phyloP scores from a whole-genome alignment of 495 filamentous ascomycete species.

The Umbilicaria muhlenbergii region DNA sequence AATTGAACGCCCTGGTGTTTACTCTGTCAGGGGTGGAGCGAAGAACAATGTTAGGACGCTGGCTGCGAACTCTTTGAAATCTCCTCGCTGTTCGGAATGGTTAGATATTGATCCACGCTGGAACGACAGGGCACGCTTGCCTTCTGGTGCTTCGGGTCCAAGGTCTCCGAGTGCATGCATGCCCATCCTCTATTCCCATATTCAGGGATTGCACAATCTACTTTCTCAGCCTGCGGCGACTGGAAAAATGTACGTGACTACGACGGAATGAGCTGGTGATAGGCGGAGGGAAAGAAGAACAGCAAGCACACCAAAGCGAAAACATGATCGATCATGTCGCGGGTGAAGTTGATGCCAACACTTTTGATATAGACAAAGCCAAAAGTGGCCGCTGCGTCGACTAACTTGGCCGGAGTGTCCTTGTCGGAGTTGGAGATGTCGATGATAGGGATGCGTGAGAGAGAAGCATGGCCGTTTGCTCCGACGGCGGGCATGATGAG shows the following conservation, averaged over 20 bases:
- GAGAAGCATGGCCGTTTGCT: too few species aligned
- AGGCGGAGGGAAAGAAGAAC: background rate
- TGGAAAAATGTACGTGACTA: constrained; percentile 70
- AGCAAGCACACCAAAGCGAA: constrained; percentile 51
- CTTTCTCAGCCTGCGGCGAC: constrained; percentile 55
- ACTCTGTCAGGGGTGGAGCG: constrained; percentile 1
- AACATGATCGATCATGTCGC: constrained; percentile 47
- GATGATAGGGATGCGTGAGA: constrained; percentile 55
- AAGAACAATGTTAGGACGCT: background rate
- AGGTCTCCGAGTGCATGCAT: constrained; percentile 71
- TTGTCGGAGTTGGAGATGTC: constrained; percentile 49
- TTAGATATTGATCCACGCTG: constrained; percentile 4
- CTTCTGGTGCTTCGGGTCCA: constrained; percentile 72
- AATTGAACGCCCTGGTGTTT: constrained; percentile 66
- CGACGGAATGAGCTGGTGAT: constrained; percentile 3
- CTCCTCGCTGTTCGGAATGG: constrained; percentile 43
- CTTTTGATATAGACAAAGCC: constrained; percentile 84
- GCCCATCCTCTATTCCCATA: constrained; percentile 79
- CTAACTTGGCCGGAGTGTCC: constrained; percentile 50
- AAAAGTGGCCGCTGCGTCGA: constrained; percentile 63
- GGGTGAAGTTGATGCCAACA: constrained; percentile 48
- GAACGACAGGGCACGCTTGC: constrained; percentile 25
- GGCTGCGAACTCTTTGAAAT: constrained; percentile 71
- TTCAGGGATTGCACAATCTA: constrained; percentile 31
- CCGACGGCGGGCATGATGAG: background rate